These are phyloP conservation scores for Physcia stellaris DNA, from an alignment of 495 filamentous ascomycete species.

Conservation along the genomic window DNA sequence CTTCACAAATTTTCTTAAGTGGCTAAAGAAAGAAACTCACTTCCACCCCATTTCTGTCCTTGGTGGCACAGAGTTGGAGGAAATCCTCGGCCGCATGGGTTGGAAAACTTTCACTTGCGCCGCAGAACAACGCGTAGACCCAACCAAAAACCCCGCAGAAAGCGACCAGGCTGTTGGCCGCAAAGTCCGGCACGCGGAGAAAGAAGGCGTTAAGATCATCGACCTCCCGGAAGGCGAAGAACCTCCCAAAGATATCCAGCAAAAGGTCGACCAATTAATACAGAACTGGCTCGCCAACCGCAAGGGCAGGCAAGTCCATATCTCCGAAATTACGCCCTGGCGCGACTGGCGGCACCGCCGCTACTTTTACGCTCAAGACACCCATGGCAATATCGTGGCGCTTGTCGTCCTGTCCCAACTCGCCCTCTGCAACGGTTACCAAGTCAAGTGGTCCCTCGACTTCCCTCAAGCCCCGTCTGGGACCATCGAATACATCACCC, in stretches of 20 bases:
- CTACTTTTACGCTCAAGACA: conserved; percentile 63
- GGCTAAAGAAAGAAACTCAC: conserved; percentile 53
- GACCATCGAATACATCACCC: conserved; percentile 67
- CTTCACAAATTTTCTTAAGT: conserved; percentile 56
- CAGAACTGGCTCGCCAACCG: conserved; percentile 64
- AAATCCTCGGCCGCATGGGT: conserved; percentile 59
- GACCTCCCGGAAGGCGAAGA: conserved; percentile 47
- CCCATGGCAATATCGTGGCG: conserved; percentile 51
- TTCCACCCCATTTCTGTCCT: conserved; percentile 76
- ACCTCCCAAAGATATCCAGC: conserved; percentile 45
- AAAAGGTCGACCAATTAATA: conserved; percentile 55
- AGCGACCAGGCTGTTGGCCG: conserved; percentile 47
- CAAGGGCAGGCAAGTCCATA: conserved; percentile 71
- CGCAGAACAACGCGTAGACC: conserved; percentile 70
- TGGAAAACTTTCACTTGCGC: conserved; percentile 76
- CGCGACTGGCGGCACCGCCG: conserved; percentile 62
- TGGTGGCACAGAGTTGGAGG: conserved; percentile 52
- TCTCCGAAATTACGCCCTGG: conserved; percentile 77
- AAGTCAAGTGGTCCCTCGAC: conserved; percentile 79
- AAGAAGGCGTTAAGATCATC: conserved; percentile 61
- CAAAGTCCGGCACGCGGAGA: conserved; percentile 65
- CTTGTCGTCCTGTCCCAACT: conserved; percentile 65
- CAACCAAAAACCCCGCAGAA: conserved; percentile 36
- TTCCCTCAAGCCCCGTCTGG: conserved; percentile 69
- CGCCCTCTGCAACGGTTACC: conserved; percentile 62